phyloP scores from a whole-genome alignment of 169 alveolate genomes.

The Cryptosporidium ryanae region DNA sequence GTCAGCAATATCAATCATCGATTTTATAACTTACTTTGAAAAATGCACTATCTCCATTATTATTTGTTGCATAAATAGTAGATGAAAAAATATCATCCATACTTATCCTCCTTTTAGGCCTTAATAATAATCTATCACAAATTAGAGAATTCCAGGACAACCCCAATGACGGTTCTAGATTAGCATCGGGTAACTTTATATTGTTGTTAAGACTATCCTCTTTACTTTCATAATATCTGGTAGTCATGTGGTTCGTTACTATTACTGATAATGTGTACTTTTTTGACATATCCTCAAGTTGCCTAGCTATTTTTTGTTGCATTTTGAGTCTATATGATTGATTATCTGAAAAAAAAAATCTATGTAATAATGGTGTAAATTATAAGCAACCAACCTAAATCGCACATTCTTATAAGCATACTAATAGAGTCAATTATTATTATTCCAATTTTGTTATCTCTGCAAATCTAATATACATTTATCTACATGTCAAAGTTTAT shows the following conservation, averaged over 20 bases:
- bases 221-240: constrained; percentile 13
- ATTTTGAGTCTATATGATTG: constrained; percentile 52
- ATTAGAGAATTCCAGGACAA: constrained; percentile 64
- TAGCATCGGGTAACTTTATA: neutral
- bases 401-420: constrained; percentile 63
- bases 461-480: constrained; percentile 27
- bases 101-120: neutral
- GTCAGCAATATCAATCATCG: neutral
- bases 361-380: neutral
- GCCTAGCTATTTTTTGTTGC: constrained; percentile 58
- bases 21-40: constrained; percentile 37
- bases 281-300: constrained; percentile 52
- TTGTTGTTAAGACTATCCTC: neutral
- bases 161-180: constrained; percentile 68
- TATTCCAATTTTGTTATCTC: constrained; percentile 37
- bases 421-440: constrained; percentile 72
- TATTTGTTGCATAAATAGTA: constrained; percentile 9
- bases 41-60: constrained; percentile 40
- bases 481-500: neutral
- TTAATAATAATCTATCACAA: constrained; percentile 28
- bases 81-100: neutral
- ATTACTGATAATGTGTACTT: constrained; percentile 33
- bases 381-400: constrained; percentile 22
- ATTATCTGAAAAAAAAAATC: constrained; percentile 11
- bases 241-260: constrained; percentile 70